Base-by-base conservation (phyloP, 805 yeast genomes). In the Ascoidea rubescens region DNA sequence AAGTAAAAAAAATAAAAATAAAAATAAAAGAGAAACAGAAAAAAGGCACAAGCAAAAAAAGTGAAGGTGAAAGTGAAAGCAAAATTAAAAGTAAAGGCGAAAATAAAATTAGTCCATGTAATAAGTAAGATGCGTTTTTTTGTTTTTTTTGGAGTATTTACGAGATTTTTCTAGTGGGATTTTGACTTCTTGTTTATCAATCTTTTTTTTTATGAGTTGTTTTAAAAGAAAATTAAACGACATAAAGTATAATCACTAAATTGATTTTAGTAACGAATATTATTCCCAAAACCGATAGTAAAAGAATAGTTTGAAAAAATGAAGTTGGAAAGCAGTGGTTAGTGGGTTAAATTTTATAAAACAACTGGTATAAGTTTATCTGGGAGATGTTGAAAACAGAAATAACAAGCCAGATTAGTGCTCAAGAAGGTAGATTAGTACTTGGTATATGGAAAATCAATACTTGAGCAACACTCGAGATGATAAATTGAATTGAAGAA, bases 341-440 rank as follows among this genome's bases (percentile, higher is more conserved):
- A 30, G n/a, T n/a, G n/a, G n/a, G n/a, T n/a, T n/a, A n/a, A n/a
- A n/a, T 31, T 43, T 33, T 46, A 32, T 46, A 33, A 28, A 30
- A 17, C 30, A 12, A 10, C 17, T 16, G 47, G 48, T 45, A 44
- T 48, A 45, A 33, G 48, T 17, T 16, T 50, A 51, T 31, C 45
- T 48, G 28, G 31, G 30, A n/a, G 53, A 51, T 30, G 50, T n/a
- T 16, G 54, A 52, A 31, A 48, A 16, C 32, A 51, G 51, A n/a
- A 48, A 33, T 45, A 44, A 48, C 14, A 49, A 45, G 31, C 30
- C n/a, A n/a, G n/a, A n/a, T n/a, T n/a, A n/a, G n/a, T 33, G 37
- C 45, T 45, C n/a, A 48, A 48, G 5, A 44, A 17, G 30, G 50
- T 52, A 31, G 43, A 51, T 45, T 45, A n/a, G 14, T 45, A 28